phyloP scores from a whole-genome alignment of 139 green algal species.

The Tetradesmus obliquus region DNA sequence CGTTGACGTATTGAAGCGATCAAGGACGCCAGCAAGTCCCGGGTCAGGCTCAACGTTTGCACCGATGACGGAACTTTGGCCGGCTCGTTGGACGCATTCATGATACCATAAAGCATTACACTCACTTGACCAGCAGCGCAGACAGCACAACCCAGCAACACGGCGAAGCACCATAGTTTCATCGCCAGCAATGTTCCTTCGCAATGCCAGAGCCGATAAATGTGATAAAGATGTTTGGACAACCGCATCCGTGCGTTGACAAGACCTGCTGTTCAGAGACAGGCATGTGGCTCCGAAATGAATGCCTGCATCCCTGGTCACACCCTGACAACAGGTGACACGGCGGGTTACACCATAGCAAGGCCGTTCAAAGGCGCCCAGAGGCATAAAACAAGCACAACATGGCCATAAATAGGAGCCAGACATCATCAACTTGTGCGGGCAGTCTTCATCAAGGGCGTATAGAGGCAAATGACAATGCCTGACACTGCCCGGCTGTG shows the following conservation, averaged over 20 bases:
- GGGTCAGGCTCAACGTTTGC: background rate
- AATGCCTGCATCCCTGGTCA: too few species aligned
- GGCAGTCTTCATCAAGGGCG: too few species aligned
- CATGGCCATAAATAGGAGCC: too few species aligned
- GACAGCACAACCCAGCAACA: background rate
- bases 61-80: background rate
- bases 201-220: background rate
- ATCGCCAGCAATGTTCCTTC: background rate
- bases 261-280: too few species aligned
- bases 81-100: too few species aligned
- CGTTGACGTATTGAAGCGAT: background rate
- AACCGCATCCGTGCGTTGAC: too few species aligned
- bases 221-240: too few species aligned
- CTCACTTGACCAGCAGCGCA: background rate
- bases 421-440: too few species aligned
- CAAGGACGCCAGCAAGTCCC: background rate
- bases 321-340: background rate
- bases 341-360: background rate
- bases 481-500: too few species aligned
- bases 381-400: background rate
- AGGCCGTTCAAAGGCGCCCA: background rate
- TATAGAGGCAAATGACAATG: too few species aligned
- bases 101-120: background rate
- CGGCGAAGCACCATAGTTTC: background rate
- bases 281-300: too few species aligned